Base-by-base conservation (phyloP, 1,284 basidiomycete genomes). In the Rhodofomes roseus region DNA sequence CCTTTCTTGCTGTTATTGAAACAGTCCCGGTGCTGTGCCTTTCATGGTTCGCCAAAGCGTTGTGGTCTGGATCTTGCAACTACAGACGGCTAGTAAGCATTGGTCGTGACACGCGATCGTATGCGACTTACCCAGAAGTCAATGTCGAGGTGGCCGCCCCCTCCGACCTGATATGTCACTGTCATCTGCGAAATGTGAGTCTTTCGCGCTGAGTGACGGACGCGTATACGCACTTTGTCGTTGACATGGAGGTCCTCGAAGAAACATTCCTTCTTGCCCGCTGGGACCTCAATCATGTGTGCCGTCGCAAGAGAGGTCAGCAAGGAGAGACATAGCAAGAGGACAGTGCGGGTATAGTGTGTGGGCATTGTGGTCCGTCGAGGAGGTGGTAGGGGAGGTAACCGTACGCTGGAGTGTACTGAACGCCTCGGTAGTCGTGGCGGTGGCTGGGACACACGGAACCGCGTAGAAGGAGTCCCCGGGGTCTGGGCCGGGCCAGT, bases 161-260 rank as follows among this genome's bases (percentile, higher is more conserved):
- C 92, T 57, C 95, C 95, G 12, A 99, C 96, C 83, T 99, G 96
- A 75, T 98, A 99, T 50, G 96, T 98, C 57, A 99, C 92, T 31
- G 97, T 98, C 96, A 99, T 99, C 94, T 98, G 72, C 14, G 61
- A 29, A 54, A 22, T 41, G 43, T 22, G 34, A 50, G 53, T 29
- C 51, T 65, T 57, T 55, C 18, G 2, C n/a, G 16, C 22, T 27
- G 12, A 57, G 41, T 39, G 23, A 23, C 31, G 31, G 20, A 29
- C 31, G 37, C 43, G 50, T 27, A 23, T 43, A 48, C 55, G 44
- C 55, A 94, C 95, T 82, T 95, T 92, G 85, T 99, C 96, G 72
- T 96, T 90, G 61, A 87, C 81, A 71, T 98, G 95, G 34, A 99
- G 83, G 74, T 96, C 94, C 78, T 99, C 97, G 72, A 97, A 98